These are phyloP conservation scores for Beta lomatogona DNA, from an alignment of 179 eudicot species.

Conservation along the genomic window DNA sequence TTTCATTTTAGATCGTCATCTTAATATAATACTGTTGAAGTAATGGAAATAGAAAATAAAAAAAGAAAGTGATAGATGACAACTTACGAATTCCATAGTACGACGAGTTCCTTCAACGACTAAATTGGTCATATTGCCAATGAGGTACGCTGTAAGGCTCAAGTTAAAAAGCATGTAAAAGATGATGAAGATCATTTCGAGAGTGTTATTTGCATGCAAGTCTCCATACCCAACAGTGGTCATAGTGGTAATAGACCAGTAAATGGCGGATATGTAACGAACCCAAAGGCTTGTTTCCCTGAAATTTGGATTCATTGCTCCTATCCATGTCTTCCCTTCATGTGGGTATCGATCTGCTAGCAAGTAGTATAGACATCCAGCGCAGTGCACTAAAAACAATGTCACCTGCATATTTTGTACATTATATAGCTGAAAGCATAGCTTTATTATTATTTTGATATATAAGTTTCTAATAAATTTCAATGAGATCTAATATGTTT, in stretches of 20 bases:
- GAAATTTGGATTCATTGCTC: constrained; percentile 59
- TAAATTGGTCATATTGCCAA: constrained; percentile 89
- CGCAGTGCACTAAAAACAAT: constrained; percentile 67
- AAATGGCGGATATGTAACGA: constrained; percentile 68
- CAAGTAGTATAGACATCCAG: constrained; percentile 72
- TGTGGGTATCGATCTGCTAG: constrained; percentile 76
- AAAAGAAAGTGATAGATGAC: neutral
- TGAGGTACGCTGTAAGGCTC: constrained; percentile 79
- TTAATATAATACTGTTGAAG: too few relatives aligned
- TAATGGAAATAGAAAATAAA: neutral
- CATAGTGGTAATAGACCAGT: constrained; percentile 89
- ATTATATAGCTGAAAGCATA: too few relatives aligned
- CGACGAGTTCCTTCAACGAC: constrained; percentile 91
- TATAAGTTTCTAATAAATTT: too few relatives aligned
- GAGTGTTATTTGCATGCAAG: constrained; percentile 69
- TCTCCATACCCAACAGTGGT: constrained; percentile 90
- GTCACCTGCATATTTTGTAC: constrained; percentile 55
- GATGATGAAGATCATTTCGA: constrained; percentile 76
- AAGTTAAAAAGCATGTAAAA: constrained; percentile 86
- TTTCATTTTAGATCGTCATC: too few relatives aligned
- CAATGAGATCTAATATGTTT: too few relatives aligned
- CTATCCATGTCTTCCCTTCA: constrained; percentile 75
- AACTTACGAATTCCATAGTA: constrained; percentile 83
- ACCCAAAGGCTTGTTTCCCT: constrained; percentile 55
- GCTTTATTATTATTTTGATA: too few relatives aligned